Evolutionary conservation across 441 rosid species (phyloP).

Genomic region (Raphanus hybrid): DNA sequence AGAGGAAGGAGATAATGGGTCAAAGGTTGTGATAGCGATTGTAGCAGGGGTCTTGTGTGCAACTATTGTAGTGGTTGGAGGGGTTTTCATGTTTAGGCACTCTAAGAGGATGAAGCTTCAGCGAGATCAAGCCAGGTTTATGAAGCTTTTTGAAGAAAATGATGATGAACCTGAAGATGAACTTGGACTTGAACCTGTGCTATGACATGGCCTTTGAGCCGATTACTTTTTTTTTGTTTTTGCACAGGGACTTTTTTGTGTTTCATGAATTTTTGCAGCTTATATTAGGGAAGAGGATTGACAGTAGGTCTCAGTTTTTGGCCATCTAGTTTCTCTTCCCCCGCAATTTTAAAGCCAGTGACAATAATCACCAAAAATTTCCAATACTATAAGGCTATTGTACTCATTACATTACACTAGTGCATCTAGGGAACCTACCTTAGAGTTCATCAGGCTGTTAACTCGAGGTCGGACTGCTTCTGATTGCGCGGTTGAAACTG

Average conservation of each 20-base stretch:
- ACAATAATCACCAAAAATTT: not conserved
- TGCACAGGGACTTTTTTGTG: not conserved
- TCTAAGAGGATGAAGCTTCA: constrained; percentile 81
- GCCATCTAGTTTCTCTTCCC: too few relatives aligned
- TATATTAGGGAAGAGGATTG: too few relatives aligned
- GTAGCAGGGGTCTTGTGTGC: constrained; percentile 51
- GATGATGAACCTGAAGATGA: constrained; percentile 94
- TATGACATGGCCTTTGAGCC: constrained; percentile 12
- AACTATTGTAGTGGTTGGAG: constrained; percentile 50
- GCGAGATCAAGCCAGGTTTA: constrained; percentile 89
- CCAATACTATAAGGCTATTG: constrained; percentile 3
- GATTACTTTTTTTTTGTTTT: not conserved
- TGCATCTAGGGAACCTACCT: not conserved
- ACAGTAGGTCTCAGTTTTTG: too few relatives aligned
- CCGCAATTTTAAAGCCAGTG: too few relatives aligned
- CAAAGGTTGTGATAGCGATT: constrained; percentile 53
- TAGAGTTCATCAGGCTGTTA: not conserved
- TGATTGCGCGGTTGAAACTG: constrained; percentile 52
- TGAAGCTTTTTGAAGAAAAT: constrained; percentile 89
- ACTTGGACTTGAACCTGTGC: constrained; percentile 63
- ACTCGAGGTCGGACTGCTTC: constrained; percentile 39
- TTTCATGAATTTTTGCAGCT: too few relatives aligned
- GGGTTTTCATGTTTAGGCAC: constrained; percentile 51
- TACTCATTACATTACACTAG: not conserved
- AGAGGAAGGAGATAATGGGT: constrained; percentile 40